These are phyloP conservation scores for Phialocephala subalpina DNA, from an alignment of 2,329 filamentous ascomycete species.

Conservation along the genomic window DNA sequence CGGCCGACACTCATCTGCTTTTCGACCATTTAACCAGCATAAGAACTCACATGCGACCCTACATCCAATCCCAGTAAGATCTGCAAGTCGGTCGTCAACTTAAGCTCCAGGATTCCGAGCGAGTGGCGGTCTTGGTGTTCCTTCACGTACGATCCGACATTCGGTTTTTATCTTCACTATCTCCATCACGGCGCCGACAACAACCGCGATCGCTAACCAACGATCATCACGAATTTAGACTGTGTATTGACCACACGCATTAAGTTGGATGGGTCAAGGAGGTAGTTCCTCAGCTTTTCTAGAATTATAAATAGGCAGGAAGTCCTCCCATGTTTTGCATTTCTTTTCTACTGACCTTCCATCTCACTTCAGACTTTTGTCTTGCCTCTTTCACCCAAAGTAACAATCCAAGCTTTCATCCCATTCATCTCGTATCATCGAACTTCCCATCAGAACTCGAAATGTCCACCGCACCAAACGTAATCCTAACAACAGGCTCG, in stretches of 20 bases:
- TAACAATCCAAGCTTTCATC: background rate
- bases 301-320: background rate
- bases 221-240: background rate
- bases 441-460: too few species aligned
- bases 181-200: slow-evolving; percentile 5
- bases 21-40: background rate
- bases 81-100: background rate
- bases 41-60: slow-evolving; percentile 1
- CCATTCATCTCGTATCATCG: background rate
- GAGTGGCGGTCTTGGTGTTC: background rate
- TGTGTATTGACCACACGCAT: background rate
- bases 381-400: background rate
- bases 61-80: background rate
- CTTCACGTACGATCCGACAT: slow-evolving; percentile 1
- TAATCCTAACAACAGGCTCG: slow-evolving; percentile 29
- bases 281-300: background rate
- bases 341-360: background rate
- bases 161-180: slow-evolving; percentile 5
- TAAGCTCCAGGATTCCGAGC: too few species aligned
- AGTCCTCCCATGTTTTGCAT: background rate
- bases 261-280: background rate
- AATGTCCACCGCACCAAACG: slow-evolving; percentile 2
- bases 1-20: background rate
- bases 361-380: background rate
- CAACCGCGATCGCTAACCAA: background rate